Base-by-base conservation (phyloP, 2,329 filamentous ascomycete species). In the Cladophialophora yegresii region DNA sequence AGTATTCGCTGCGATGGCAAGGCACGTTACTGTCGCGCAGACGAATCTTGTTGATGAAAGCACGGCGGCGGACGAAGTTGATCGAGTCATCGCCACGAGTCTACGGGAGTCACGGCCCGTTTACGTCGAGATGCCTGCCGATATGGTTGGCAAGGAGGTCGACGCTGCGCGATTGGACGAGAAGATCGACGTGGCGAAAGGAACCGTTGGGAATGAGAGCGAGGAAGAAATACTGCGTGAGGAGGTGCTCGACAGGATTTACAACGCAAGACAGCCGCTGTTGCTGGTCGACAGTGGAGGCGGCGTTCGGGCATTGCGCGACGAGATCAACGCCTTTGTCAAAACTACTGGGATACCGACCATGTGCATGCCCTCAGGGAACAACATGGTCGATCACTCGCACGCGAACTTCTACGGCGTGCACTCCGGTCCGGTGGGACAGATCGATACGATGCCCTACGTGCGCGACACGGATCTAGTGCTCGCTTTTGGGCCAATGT, bases 331-430 rank as follows among this genome's bases (percentile, higher is more conserved):
- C 70, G 84, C 85, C 7, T 80, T 96, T 16, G 80, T 96, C 58
- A 81, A 88, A 65, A 90, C 88, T 76, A 90, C 90, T 0, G 82
- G 85, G 3, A 80, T 96, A 7, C 92, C 92, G 4, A 89, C 90
- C 0, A 96, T 95, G 71, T 90, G 93, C n/a, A 89, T 91, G 0
- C 91, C 92, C 2, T 96, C 96, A 89, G 92, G 92, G 54, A 96
- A 96, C 79, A 86, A 91, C 20, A 89, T 90, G 22, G 84, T 96
- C 54, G 84, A 95, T 72, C 92, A 96, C 76, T 84, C 84, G 1
- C 83, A 89, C 54, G 80, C 83, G n/a, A 89, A 85, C 72, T 96
- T 89, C 70, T 90, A 90, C 23, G 92, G 92, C 68, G 90, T 96
- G 4, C 96, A 96, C 75, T 89, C 89, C 8, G 92, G 92, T n/a